phyloP scores from a whole-genome alignment of 1,139 yeast genomes.

The Casaregolazyma lundiana region DNA sequence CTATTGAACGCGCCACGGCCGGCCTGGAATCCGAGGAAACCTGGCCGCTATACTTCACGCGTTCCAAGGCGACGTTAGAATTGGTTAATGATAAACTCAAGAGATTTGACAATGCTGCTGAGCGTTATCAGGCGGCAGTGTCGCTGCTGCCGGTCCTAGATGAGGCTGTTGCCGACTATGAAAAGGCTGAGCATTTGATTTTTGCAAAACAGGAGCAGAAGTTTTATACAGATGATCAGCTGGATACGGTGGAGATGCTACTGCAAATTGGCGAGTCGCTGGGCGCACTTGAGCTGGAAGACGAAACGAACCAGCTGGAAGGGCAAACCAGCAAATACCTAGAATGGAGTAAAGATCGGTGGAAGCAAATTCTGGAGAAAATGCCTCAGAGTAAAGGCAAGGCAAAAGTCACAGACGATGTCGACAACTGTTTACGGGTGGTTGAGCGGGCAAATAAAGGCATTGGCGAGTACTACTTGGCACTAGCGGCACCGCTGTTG shows the following conservation, averaged over 20 bases:
- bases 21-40: conserved; percentile 41
- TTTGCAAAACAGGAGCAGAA: conserved; percentile 20
- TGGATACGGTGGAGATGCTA: conserved; percentile 31
- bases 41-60: conserved; percentile 45
- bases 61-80: conserved; percentile 51
- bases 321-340: conserved; percentile 15
- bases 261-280: conserved; percentile 51
- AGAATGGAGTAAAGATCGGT: conserved; percentile 25
- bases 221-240: conserved; percentile 19
- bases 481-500: conserved; percentile 33
- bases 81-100: conserved; percentile 31
- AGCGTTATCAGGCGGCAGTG: conserved; percentile 14
- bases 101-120: conserved; percentile 10
- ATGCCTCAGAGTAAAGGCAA: conserved; percentile 21
- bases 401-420: conserved; percentile 18
- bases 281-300: conserved; percentile 63
- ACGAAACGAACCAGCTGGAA: conserved; percentile 37
- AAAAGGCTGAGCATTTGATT: conserved; percentile 41
- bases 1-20: conserved; percentile 60
- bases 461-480: conserved; percentile 32
- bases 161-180: conserved; percentile 42
- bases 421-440: conserved; percentile 14
- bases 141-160: conserved; percentile 33
- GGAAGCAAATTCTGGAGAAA: conserved; percentile 20
- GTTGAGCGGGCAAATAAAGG: conserved; percentile 30